Evolutionary conservation across 306 rosid genomes (phyloP).

Genomic region (Arachis hypogaea): DNA sequence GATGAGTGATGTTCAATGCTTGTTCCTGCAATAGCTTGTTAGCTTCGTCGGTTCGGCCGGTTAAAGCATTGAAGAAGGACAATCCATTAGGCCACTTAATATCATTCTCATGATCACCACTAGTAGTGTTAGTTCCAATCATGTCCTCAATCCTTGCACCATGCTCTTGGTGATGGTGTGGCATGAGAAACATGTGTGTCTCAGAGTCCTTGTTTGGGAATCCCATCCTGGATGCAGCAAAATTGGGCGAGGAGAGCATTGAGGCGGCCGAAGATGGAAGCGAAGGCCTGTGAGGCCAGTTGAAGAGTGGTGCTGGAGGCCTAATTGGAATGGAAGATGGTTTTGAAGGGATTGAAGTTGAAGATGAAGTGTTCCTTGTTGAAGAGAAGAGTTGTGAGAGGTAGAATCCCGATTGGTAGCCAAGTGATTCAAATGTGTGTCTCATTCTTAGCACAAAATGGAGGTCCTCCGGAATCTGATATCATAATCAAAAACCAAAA

Average conservation of each 20-base stretch:
- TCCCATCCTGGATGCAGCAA: slow-evolving; percentile 61
- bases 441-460: slow-evolving; percentile 99
- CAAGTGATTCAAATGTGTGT: slow-evolving; percentile 96
- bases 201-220: slow-evolving; percentile 71
- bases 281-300: slow-evolving; percentile 79
- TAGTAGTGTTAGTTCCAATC: slow-evolving; percentile 44
- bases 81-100: slow-evolving; percentile 94
- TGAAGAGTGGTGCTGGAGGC: slow-evolving; percentile 79
- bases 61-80: slow-evolving; percentile 88
- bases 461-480: slow-evolving; percentile 93
- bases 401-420: slow-evolving; percentile 93
- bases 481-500: slow-evolving; percentile 9
- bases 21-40: slow-evolving; percentile 57
- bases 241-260: slow-evolving; percentile 75
- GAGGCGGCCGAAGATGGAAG: slow-evolving; percentile 56
- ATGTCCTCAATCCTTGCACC: slow-evolving; percentile 66
- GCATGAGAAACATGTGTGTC: slow-evolving; percentile 77
- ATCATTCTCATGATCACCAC: slow-evolving; percentile 66
- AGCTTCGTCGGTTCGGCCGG: slow-evolving; percentile 76
- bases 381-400: slow-evolving; percentile 95
- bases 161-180: slow-evolving; percentile 61
- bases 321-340: slow-evolving; percentile 72
- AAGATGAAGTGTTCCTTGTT: slow-evolving; percentile 67
- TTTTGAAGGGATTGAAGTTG: slow-evolving; percentile 68
- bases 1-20: not conserved